Evolutionary conservation across 805 yeast genomes (phyloP).

Genomic region (Metschnikowia kunwiensis): DNA sequence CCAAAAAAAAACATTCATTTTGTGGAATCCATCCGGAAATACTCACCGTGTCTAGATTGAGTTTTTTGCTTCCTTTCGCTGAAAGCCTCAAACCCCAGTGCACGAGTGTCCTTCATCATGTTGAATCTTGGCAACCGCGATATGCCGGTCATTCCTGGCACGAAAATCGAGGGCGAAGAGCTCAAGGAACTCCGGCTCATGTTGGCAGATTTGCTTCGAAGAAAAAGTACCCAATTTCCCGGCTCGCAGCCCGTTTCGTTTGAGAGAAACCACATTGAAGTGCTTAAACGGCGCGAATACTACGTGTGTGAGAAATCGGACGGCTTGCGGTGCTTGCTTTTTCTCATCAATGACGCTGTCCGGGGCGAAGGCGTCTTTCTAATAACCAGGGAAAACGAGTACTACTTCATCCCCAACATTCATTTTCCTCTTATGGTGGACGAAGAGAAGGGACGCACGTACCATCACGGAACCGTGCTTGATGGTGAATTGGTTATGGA

Average conservation of each 20-base stretch:
- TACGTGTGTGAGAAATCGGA: slow-evolving; percentile 95
- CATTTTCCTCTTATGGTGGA: slow-evolving; percentile 67
- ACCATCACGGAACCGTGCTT: slow-evolving; percentile 82
- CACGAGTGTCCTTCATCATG: slow-evolving; percentile 23
- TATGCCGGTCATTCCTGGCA: slow-evolving; percentile 87
- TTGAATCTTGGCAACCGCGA: slow-evolving; percentile 45
- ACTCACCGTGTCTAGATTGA: background rate
- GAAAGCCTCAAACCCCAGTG: background rate
- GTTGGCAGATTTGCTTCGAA: slow-evolving; percentile 63
- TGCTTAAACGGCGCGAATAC: slow-evolving; percentile 69
- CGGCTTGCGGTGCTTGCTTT: slow-evolving; percentile 82
- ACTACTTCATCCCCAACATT: slow-evolving; percentile 73
- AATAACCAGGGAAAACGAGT: slow-evolving; percentile 86
- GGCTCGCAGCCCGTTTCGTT: slow-evolving; percentile 97
- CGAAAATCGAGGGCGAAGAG: slow-evolving; percentile 67
- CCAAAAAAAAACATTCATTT: too few relatives aligned
- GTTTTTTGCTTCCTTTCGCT: background rate
- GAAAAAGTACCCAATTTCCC: slow-evolving; percentile 60
- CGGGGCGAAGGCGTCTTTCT: slow-evolving; percentile 86
- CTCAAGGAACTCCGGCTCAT: slow-evolving; percentile 63
- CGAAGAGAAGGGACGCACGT: slow-evolving; percentile 47
- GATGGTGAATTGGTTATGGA: slow-evolving; percentile 94
- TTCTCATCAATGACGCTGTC: slow-evolving; percentile 61
- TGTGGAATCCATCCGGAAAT: too few relatives aligned
- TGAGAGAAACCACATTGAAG: slow-evolving; percentile 65